Evolutionary conservation across 1,139 yeast genomes (phyloP), one percentile per base, ranked within the genome.

Genomic region (Scheffersomyces stambukii): DNA sequence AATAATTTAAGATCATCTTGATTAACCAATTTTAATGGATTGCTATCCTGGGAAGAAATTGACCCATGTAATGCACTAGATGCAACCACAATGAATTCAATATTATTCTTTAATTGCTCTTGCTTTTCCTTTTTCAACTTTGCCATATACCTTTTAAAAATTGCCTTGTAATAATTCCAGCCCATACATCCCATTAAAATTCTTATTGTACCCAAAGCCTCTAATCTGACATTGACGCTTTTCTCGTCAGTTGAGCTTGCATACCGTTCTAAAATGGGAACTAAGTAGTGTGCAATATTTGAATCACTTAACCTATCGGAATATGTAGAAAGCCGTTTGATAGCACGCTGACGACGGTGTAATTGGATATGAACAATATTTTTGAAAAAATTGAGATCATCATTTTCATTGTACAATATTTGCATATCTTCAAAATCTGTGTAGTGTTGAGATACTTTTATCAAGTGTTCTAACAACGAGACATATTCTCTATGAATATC

Each of bases 201-300:
- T 7, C 86, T 79, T 36, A 89, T 72, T 0, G 89, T 63, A 6
- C 59, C 61, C 25, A 84, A 62, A 0, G 95, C 70, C 42, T 85
- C 96, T 46, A 81, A 77, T 9, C 89, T 75, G 38, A 89, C 60
- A 42, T 81, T 80, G 48, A 85, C 75, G 32, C 74, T 65, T 35
- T 79, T 86, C 16, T 76, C 84, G 24, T 73, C 80, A 19, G 64
- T 62, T 51, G 76, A 64, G 36, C 67, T 65, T 1, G 80, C 81
- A 55, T 80, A 86, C 38, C 77, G 79, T 57, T 91, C 98, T 40
- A 88, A 67, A 37, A 89, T 72, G 3, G 98, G 97, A 34, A 93
- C 58, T 30, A 93, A 51, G 49, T 81, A 88, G 46, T 85, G 93
- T 0, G 95, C 71, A 32, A 89, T 77, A 41, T 78, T 80, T 22